Conservation (phyloP, 345 rosid species). For the Toxicodendron radicans region DNA sequence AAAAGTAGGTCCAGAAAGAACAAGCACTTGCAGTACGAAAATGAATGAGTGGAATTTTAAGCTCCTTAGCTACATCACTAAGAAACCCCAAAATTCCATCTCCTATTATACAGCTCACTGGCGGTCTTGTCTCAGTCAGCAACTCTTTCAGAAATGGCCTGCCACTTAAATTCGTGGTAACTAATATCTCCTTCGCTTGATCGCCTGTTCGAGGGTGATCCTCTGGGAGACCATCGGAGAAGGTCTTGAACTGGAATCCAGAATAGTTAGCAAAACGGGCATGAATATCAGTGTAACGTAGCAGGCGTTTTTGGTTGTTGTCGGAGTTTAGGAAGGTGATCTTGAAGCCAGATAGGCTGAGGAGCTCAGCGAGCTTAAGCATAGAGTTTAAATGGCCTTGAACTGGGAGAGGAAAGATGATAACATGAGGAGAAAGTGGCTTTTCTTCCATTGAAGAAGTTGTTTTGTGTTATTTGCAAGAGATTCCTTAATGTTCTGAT, state of each 20-base stretch:
- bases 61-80: conserved; percentile 23
- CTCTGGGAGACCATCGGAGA: conserved; percentile 27
- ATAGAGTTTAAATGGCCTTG: conserved; percentile 43
- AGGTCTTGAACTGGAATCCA: conserved; percentile 19
- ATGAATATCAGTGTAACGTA: conserved; percentile 11
- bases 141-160: conserved; percentile 17
- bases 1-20: conserved; percentile 26
- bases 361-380: conserved; percentile 47
- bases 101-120: conserved; percentile 24
- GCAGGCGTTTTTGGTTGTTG: conserved; percentile 24
- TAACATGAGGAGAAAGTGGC: conserved; percentile 26
- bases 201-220: conserved; percentile 20
- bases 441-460: neutral
- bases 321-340: conserved; percentile 43
- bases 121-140: neutral
- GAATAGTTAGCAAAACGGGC: conserved; percentile 17
- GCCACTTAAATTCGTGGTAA: neutral
- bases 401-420: conserved; percentile 37
- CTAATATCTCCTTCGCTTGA: neutral
- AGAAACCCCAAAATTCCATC: conserved; percentile 31
- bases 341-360: conserved; percentile 22
- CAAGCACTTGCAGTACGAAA: conserved; percentile 31
- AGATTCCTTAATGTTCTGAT: too few relatives aligned
- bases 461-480: too few relatives aligned
- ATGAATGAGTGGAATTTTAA: conserved; percentile 20